phyloP scores from a whole-genome alignment of 331 rosid species.

The Pyracantha coccinea region DNA sequence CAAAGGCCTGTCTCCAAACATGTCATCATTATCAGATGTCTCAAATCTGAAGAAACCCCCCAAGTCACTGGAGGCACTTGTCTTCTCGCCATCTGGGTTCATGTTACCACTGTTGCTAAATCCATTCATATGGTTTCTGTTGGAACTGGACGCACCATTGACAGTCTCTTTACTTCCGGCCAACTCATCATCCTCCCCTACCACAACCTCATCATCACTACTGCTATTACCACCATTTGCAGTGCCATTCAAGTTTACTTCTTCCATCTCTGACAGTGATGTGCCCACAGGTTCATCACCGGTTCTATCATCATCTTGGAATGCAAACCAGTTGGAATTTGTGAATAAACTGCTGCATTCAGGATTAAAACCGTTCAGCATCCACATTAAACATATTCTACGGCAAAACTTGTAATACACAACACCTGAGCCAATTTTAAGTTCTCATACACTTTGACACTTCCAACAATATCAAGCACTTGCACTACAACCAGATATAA shows the following conservation, averaged over 20 bases:
- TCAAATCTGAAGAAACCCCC: slow-evolving; percentile 92
- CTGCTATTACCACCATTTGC: slow-evolving; percentile 68
- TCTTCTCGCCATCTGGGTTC: slow-evolving; percentile 41
- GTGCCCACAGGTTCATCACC: slow-evolving; percentile 50
- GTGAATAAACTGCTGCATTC: slow-evolving; percentile 78
- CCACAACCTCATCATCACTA: slow-evolving; percentile 92
- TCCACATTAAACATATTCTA: not conserved
- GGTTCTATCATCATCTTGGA: slow-evolving; percentile 82
- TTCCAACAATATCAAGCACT: not conserved
- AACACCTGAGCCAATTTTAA: not conserved
- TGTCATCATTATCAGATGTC: slow-evolving; percentile 55
- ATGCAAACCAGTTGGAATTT: slow-evolving; percentile 97
- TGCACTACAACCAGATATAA: no score
- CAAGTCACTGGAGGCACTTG: slow-evolving; percentile 45
- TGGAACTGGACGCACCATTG: slow-evolving; percentile 53
- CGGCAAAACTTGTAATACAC: not conserved
- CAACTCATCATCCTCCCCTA: slow-evolving; percentile 81
- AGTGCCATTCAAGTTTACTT: slow-evolving; percentile 69
- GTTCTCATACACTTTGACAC: not conserved
- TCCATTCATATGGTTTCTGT: slow-evolving; percentile 38
- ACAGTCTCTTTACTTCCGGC: slow-evolving; percentile 43
- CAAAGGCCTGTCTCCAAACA: slow-evolving; percentile 64
- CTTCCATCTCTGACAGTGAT: slow-evolving; percentile 80
- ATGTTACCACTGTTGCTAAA: slow-evolving; percentile 35
- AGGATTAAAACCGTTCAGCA: slow-evolving; percentile 3